Evolutionary conservation across 2,329 filamentous ascomycete species (phyloP).

Genomic region (Canariomyces notabilis): DNA sequence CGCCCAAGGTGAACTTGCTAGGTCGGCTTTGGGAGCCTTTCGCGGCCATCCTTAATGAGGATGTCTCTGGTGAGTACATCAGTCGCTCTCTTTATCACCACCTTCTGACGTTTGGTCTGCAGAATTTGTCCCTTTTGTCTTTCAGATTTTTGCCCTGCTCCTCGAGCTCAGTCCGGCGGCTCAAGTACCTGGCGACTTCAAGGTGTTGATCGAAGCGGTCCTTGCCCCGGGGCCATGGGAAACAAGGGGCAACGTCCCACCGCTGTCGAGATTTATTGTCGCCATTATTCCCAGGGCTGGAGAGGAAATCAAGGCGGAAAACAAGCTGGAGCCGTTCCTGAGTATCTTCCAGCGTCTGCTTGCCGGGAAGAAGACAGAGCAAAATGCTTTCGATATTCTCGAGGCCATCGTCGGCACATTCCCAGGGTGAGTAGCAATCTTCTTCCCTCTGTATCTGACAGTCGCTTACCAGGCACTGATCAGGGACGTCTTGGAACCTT

Average conservation of each 20-base stretch:
- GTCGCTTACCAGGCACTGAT: constrained; percentile 19
- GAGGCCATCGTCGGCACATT: constrained; percentile 73
- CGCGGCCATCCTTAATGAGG: constrained; percentile 70
- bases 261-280: constrained; percentile 76
- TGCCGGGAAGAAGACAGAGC: constrained; percentile 74
- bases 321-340: constrained; percentile 82
- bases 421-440: constrained; percentile 52
- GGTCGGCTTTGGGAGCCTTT: constrained; percentile 79
- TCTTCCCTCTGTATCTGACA: not conserved
- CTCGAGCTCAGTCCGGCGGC: constrained; percentile 78
- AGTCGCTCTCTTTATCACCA: not conserved
- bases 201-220: constrained; percentile 70
- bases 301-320: constrained; percentile 66
- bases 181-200: constrained; percentile 76
- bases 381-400: constrained; percentile 82
- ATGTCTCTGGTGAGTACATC: constrained; percentile 63
- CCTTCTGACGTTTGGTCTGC: constrained; percentile 2
- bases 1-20: constrained; percentile 69
- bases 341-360: constrained; percentile 93
- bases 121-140: constrained; percentile 96
- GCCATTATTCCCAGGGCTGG: constrained; percentile 77
- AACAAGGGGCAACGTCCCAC: constrained; percentile 85
- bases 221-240: constrained; percentile 85
- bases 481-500: constrained; percentile 63
- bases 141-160: constrained; percentile 88